Evolutionary conservation across 2,329 filamentous ascomycete genomes (phyloP).

Genomic region (Botrytis fragariae): DNA sequence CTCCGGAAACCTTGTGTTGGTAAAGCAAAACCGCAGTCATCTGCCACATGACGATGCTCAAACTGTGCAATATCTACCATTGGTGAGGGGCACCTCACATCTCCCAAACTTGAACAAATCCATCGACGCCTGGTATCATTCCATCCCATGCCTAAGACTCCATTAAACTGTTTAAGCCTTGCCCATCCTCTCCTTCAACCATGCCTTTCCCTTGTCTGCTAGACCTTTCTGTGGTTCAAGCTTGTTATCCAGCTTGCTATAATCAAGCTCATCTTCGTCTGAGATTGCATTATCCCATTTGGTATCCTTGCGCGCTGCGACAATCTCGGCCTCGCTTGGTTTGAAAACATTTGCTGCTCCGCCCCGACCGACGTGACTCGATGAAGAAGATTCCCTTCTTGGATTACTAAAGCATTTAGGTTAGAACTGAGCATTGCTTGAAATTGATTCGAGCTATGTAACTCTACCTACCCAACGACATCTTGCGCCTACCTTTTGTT

Average conservation of each 20-base stretch:
- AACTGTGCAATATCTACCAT: background rate
- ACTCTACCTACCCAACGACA: constrained; percentile 61
- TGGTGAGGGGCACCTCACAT: background rate
- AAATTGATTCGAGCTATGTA: background rate
- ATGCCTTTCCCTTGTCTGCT: constrained; percentile 54
- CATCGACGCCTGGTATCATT: constrained; percentile 12
- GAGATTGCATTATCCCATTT: constrained; percentile 33
- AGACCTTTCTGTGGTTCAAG: constrained; percentile 38
- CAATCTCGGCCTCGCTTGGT: constrained; percentile 40
- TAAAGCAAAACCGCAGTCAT: background rate
- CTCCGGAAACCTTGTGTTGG: background rate
- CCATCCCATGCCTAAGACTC: background rate
- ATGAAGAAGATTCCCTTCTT: constrained; percentile 56
- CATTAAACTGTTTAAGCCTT: background rate
- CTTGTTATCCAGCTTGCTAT: constrained; percentile 14
- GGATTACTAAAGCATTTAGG: constrained; percentile 23
- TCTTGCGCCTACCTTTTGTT: constrained; percentile 60
- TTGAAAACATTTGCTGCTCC: constrained; percentile 70
- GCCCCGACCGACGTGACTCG: constrained; percentile 68
- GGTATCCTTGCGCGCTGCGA: constrained; percentile 35
- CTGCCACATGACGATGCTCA: constrained; percentile 5
- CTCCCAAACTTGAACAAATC: background rate
- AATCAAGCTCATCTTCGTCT: constrained; percentile 27
- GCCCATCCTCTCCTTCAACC: constrained; percentile 27
- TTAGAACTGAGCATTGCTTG: background rate